A percentile compares a stretch with the other conserved stretches of the same genome.
These are phyloP conservation scores for Ophiocordyceps camponoti-rufipedis DNA, from an alignment of 2,329 filamentous ascomycete genomes.

Conservation along the genomic window DNA sequence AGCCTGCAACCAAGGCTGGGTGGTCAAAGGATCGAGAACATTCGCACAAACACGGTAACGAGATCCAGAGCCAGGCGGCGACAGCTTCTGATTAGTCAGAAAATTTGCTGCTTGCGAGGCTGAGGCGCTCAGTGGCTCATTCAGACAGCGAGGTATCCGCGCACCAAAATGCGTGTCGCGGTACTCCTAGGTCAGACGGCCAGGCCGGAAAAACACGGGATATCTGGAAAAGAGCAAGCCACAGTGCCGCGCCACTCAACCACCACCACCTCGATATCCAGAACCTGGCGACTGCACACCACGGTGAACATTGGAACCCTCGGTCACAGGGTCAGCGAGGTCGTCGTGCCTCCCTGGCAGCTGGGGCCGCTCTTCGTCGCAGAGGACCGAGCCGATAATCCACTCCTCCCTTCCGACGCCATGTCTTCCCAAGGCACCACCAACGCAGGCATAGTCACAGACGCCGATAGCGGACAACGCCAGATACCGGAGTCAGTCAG, in stretches of 20 bases:
- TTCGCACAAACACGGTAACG: slow-evolving; percentile 3
- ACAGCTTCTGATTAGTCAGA: not conserved
- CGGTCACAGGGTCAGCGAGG: not conserved
- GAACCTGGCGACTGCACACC: too few species aligned
- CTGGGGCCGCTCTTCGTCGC: not conserved
- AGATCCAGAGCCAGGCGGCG: not conserved
- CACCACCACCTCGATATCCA: too few species aligned
- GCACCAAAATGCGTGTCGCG: not conserved
- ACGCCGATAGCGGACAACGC: slow-evolving; percentile 58
- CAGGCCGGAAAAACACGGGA: not conserved
- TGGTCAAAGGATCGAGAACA: slow-evolving; percentile 6
- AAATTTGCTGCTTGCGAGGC: too few species aligned
- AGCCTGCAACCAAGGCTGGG: slow-evolving; percentile 2
- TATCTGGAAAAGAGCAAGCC: too few species aligned
- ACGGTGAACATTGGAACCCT: not conserved
- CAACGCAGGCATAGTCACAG: slow-evolving; percentile 59
- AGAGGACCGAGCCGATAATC: not conserved
- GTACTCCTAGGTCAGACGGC: not conserved
- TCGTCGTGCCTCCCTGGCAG: not conserved
- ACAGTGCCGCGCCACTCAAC: too few species aligned
- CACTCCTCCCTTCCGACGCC: slow-evolving; percentile 2
- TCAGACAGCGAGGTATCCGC: not conserved
- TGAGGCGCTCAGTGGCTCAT: not conserved
- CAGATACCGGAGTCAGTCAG: slow-evolving; percentile 79
- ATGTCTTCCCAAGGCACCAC: slow-evolving; percentile 32